phyloP scores from a whole-genome alignment of 495 filamentous ascomycete species.

The Podospora conica region DNA sequence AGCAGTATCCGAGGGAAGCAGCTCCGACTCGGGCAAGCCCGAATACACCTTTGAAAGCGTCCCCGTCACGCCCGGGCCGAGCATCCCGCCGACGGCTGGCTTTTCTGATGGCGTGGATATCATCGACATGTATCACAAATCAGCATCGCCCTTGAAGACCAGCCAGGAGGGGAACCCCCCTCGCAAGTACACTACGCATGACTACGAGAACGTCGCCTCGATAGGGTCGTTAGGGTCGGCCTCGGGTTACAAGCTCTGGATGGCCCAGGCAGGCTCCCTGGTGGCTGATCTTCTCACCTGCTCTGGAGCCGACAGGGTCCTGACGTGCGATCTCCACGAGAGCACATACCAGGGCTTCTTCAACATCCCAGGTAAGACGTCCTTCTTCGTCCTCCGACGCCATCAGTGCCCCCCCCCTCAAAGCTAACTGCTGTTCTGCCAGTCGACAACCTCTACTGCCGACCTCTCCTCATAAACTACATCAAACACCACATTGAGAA shows the following conservation, averaged over 20 bases:
- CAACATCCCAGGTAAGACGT: constrained; percentile 60
- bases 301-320: constrained; percentile 89
- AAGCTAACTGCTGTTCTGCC: background rate
- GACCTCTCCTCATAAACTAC: constrained; percentile 81
- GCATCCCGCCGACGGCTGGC: constrained; percentile 56
- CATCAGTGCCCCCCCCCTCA: background rate
- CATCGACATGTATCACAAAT: constrained; percentile 55
- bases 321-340: constrained; percentile 96
- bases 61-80: constrained; percentile 72
- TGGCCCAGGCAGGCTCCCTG: constrained; percentile 90
- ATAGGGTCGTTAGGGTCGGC: constrained; percentile 62
- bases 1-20: background rate
- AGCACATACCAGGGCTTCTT: constrained; percentile 76
- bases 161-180: background rate
- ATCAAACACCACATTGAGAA: constrained; percentile 83
- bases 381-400: background rate
- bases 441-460: constrained; percentile 91
- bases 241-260: constrained; percentile 94
- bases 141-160: background rate
- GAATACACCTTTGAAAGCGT: constrained; percentile 60
- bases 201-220: constrained; percentile 50
- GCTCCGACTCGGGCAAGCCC: background rate
- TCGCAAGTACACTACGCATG: constrained; percentile 44
- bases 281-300: constrained; percentile 91
- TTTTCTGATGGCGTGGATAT: constrained; percentile 59